phyloP scores from a whole-genome alignment of 2,329 filamentous ascomycete genomes.

The Ceratocystis cacaofunesta region DNA sequence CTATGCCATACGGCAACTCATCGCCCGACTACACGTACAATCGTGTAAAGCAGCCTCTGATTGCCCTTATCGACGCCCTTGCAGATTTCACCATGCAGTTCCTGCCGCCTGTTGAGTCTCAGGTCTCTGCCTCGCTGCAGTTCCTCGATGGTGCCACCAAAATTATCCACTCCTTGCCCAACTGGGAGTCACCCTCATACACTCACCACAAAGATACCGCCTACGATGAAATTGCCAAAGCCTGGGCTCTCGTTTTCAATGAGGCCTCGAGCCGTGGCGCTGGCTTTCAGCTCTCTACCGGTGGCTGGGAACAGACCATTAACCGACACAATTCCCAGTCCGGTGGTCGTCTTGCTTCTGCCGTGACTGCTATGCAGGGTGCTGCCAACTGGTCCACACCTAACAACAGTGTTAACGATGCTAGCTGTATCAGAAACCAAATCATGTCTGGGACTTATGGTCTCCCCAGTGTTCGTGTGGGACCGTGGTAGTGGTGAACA shows the following conservation, averaged over 20 bases:
- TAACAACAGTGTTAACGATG: slow-evolving; percentile 24
- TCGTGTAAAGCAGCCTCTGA: slow-evolving; percentile 66
- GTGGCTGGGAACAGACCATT: slow-evolving; percentile 82
- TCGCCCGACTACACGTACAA: slow-evolving; percentile 92
- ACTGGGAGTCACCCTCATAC: slow-evolving; percentile 80
- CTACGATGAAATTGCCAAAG: slow-evolving; percentile 88
- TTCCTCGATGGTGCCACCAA: slow-evolving; percentile 85
- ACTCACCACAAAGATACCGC: slow-evolving; percentile 88
- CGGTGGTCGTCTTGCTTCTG: slow-evolving; percentile 63
- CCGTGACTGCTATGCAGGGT: slow-evolving; percentile 59
- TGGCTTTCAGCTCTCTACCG: slow-evolving; percentile 76
- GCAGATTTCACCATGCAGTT: slow-evolving; percentile 94
- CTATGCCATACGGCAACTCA: slow-evolving; percentile 74
- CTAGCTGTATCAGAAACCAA: slow-evolving; percentile 46
- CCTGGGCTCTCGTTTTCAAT: slow-evolving; percentile 81
- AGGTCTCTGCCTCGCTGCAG: slow-evolving; percentile 66
- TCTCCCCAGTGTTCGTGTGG: slow-evolving; percentile 41
- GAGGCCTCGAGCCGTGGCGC: slow-evolving; percentile 85
- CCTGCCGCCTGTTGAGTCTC: slow-evolving; percentile 75
- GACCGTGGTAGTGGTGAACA: slow-evolving; percentile 38
- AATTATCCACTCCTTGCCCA: slow-evolving; percentile 73
- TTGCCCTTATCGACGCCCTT: slow-evolving; percentile 72
- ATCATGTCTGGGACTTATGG: slow-evolving; percentile 46
- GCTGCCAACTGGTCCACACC: slow-evolving; percentile 52
- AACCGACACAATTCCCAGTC: slow-evolving; percentile 78